Conservation (phyloP, 2,329 filamentous ascomycete genomes). For the Trichoderma sp. region DNA sequence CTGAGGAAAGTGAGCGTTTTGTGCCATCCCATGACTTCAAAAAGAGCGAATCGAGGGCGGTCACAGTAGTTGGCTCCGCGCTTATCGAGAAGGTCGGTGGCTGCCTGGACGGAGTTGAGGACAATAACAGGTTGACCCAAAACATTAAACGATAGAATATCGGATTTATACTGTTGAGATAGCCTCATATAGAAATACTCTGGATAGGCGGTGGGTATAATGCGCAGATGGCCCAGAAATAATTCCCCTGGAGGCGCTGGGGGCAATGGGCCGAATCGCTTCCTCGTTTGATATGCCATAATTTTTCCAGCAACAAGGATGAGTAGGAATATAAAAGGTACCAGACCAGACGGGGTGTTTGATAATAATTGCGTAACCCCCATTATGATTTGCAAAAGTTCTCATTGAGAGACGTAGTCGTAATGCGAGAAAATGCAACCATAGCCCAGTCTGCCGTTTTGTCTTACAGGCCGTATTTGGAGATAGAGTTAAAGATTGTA, state of each 20-base stretch:
- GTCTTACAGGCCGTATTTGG: not conserved
- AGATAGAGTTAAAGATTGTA: too few species aligned
- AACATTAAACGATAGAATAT: constrained; percentile 35
- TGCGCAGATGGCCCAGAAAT: constrained; percentile 44
- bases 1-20: constrained; percentile 46
- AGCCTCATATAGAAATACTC: constrained; percentile 33
- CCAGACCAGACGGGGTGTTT: constrained; percentile 5
- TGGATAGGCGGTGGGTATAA: constrained; percentile 39
- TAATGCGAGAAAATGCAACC: not conserved
- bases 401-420: not conserved
- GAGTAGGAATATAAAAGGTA: constrained; percentile 1
- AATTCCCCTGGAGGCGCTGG: constrained; percentile 37
- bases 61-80: constrained; percentile 45
- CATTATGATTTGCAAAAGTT: constrained; percentile 1
- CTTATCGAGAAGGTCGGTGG: constrained; percentile 45
- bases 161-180: constrained; percentile 50
- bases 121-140: constrained; percentile 40
- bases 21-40: constrained; percentile 46
- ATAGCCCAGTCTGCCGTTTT: not conserved
- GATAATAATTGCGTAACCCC: constrained; percentile 6
- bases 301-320: constrained; percentile 17
- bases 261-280: constrained; percentile 27
- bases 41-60: constrained; percentile 45
- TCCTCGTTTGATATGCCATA: constrained; percentile 1
- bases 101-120: constrained; percentile 43